A percentile compares a stretch with the other conserved stretches of the same genome.
These are phyloP conservation scores for Claviceps maximensis DNA, from an alignment of 2,329 filamentous ascomycete species.

Conservation along the genomic window DNA sequence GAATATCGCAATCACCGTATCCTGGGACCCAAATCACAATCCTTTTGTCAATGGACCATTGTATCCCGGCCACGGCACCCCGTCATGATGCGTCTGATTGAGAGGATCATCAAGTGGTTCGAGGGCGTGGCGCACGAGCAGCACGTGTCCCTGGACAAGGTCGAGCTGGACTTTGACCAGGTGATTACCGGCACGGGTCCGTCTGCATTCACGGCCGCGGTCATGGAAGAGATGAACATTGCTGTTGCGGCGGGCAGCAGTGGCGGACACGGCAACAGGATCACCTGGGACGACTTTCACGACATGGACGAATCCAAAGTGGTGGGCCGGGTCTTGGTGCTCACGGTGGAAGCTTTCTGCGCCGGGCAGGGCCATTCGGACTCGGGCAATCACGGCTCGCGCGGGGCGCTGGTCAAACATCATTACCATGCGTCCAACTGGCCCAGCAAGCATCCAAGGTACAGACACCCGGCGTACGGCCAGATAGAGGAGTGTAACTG, in stretches of 20 bases:
- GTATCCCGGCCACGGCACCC: constrained; percentile 54
- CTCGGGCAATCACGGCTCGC: constrained; percentile 54
- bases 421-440: constrained; percentile 64
- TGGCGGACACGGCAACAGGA: constrained; percentile 16
- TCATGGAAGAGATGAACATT: constrained; percentile 49
- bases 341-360: constrained; percentile 59
- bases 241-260: constrained; percentile 1
- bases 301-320: constrained; percentile 52
- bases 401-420: constrained; percentile 56
- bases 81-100: constrained; percentile 54
- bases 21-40: constrained; percentile 52
- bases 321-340: constrained; percentile 49
- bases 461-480: constrained; percentile 54
- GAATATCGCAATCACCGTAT: constrained; percentile 50
- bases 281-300: constrained; percentile 54
- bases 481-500: constrained; percentile 62
- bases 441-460: constrained; percentile 53
- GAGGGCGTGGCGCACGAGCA: constrained; percentile 45
- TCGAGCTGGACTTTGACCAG: constrained; percentile 58
- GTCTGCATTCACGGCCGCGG: constrained; percentile 53
- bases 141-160: constrained; percentile 41
- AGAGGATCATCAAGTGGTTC: constrained; percentile 56
- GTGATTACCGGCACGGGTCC: constrained; percentile 62
- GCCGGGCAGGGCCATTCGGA: constrained; percentile 62
- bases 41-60: constrained; percentile 67